A percentile compares a stretch with the other conserved stretches of the same genome.
phyloP scores from a whole-genome alignment of 148 eudicot species.

The Pouteria glomerata region DNA sequence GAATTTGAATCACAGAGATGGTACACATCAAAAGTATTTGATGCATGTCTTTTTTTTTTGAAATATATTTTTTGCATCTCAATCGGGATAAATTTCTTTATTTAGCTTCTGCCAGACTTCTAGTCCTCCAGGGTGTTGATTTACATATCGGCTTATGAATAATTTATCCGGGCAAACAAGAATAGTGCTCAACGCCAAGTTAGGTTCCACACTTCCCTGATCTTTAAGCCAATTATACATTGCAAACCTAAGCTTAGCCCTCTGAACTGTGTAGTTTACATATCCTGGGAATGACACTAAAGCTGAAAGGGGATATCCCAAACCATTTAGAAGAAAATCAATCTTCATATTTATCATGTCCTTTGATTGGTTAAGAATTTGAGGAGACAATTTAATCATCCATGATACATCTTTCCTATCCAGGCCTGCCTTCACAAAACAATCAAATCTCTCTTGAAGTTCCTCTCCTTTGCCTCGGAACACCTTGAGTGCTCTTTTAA shows the following conservation, averaged over 20 bases:
- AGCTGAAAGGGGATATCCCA: conserved; percentile 59
- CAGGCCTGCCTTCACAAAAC: conserved; percentile 63
- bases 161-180: conserved; percentile 37
- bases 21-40: not conserved
- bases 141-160: conserved; percentile 44
- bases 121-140: conserved; percentile 54
- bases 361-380: conserved; percentile 51
- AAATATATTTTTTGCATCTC: too few species aligned
- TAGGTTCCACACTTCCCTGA: conserved; percentile 25
- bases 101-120: conserved; percentile 50
- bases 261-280: conserved; percentile 38
- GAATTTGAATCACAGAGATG: not conserved
- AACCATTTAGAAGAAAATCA: conserved; percentile 44
- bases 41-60: too few species aligned
- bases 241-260: conserved; percentile 57
- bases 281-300: conserved; percentile 45
- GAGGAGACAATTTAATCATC: conserved; percentile 62
- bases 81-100: conserved; percentile 24
- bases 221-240: conserved; percentile 67
- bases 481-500: conserved; percentile 48
- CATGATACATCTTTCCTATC: conserved; percentile 30
- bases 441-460: conserved; percentile 72
- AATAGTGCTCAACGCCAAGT: conserved; percentile 48
- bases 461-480: conserved; percentile 61
- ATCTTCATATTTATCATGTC: conserved; percentile 48